These are phyloP conservation scores for Boletus tylopilopsis DNA, from an alignment of 768 basidiomycete species.

Conservation along the genomic window DNA sequence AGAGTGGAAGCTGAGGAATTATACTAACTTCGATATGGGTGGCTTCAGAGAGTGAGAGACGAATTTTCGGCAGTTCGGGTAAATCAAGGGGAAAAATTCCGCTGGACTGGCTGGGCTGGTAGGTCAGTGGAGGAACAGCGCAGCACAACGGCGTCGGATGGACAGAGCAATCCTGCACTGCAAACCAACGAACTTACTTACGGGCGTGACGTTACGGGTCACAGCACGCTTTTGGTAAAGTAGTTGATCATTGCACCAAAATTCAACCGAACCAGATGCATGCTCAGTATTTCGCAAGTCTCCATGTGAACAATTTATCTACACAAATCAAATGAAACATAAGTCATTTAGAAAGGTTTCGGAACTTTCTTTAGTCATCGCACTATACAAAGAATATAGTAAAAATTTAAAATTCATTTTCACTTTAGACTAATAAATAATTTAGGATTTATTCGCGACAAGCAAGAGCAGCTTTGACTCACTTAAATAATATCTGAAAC, in stretches of 20 bases:
- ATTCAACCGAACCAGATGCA: slow-evolving; percentile 6
- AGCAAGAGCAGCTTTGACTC: no score
- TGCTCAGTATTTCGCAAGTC: background rate
- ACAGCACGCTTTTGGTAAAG: slow-evolving; percentile 30
- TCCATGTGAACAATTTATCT: background rate
- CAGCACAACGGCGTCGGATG: slow-evolving; percentile 20
- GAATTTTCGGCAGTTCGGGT: slow-evolving; percentile 10
- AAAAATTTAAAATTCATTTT: no score
- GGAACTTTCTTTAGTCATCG: no score
- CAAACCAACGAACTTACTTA: slow-evolving; percentile 35
- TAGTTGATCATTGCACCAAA: slow-evolving; percentile 31
- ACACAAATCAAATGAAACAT: no score
- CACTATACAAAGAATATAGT: no score
- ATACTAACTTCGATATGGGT: slow-evolving; percentile 15
- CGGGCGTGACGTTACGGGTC: slow-evolving; percentile 35
- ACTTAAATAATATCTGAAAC: no score
- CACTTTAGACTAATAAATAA: no score
- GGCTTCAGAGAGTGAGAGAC: background rate
- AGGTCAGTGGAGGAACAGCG: slow-evolving; percentile 7
- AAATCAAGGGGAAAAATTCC: slow-evolving; percentile 11
- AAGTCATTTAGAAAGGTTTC: no score
- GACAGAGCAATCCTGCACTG: slow-evolving; percentile 26
- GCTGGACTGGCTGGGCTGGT: background rate
- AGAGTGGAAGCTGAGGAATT: slow-evolving; percentile 1
- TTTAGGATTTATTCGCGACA: no score